These are phyloP conservation scores for Picochlorum sp. DNA, from an alignment of 139 green algal species.

Conservation along the genomic window DNA sequence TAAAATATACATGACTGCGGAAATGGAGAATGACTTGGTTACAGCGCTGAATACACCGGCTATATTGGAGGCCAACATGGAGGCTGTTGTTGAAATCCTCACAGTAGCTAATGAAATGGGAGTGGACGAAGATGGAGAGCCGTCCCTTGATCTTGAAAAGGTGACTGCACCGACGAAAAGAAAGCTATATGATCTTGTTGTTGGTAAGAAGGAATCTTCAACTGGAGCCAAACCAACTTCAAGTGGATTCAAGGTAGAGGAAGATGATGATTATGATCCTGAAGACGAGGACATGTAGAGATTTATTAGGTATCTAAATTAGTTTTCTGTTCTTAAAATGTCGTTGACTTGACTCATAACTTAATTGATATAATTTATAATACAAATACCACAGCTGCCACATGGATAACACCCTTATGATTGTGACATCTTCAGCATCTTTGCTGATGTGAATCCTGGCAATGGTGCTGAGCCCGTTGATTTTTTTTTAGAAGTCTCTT, in stretches of 20 bases:
- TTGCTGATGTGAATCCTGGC: too few species aligned
- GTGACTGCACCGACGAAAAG: not conserved
- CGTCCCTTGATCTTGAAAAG: constrained; percentile 19
- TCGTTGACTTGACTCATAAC: too few species aligned
- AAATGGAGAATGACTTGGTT: constrained; percentile 15
- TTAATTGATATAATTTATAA: too few species aligned
- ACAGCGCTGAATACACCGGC: constrained; percentile 9
- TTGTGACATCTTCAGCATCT: too few species aligned
- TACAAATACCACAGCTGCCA: too few species aligned
- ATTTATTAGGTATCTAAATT: too few species aligned
- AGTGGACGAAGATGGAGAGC: constrained; percentile 22
- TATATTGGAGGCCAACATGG: constrained; percentile 23
- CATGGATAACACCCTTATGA: too few species aligned
- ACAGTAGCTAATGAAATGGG: constrained; percentile 20
- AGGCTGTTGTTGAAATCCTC: constrained; percentile 25
- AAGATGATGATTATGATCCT: constrained; percentile 2
- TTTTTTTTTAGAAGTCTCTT: too few species aligned
- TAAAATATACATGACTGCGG: not conserved
- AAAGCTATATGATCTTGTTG: constrained; percentile 2
- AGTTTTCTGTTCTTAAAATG: too few species aligned
- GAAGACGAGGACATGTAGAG: constrained; percentile 2
- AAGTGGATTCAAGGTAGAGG: not conserved
- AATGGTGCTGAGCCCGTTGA: too few species aligned
- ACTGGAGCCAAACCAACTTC: not conserved
- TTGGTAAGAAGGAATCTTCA: not conserved